phyloP scores from a whole-genome alignment of 164 flowering plant genomes.

The Piper betle region DNA sequence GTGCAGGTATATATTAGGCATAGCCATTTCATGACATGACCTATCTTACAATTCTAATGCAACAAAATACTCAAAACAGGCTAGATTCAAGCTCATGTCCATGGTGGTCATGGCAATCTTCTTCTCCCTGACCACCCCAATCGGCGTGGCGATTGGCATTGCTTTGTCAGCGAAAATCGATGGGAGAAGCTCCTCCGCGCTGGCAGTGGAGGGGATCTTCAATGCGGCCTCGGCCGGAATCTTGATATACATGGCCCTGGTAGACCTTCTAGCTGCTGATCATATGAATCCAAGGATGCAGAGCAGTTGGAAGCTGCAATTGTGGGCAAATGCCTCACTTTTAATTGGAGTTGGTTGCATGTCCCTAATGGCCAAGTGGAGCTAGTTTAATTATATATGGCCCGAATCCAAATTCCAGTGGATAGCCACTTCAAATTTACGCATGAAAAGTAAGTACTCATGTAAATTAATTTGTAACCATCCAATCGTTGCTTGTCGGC shows the following conservation, averaged over 20 bases:
- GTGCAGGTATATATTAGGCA: constrained; percentile 6
- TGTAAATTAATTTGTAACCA: too few relatives aligned
- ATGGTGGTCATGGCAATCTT: constrained; percentile 11
- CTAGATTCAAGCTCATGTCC: constrained; percentile 10
- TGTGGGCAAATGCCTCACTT: constrained; percentile 12
- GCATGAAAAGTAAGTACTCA: too few relatives aligned
- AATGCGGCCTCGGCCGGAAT: constrained; percentile 21
- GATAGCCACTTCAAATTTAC: too few relatives aligned
- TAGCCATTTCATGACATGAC: neutral
- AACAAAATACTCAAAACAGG: constrained; percentile 5
- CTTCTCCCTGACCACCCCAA: constrained; percentile 23
- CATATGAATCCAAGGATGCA: constrained; percentile 18
- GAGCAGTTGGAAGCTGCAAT: constrained; percentile 12
- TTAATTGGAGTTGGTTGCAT: constrained; percentile 16
- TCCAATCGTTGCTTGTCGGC: too few relatives aligned
- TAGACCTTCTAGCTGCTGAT: constrained; percentile 23
- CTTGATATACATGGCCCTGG: constrained; percentile 21
- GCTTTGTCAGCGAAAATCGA: constrained; percentile 10
- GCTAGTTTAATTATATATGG: neutral
- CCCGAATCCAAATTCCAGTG: too few relatives aligned
- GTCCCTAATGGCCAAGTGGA: constrained; percentile 22
- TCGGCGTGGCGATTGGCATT: constrained; percentile 16
- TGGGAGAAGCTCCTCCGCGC: constrained; percentile 11
- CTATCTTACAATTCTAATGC: neutral
- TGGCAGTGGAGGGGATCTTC: constrained; percentile 15